These are phyloP conservation scores for Collybiopsis luxurians DNA, from an alignment of 768 basidiomycete species.

Conservation along the genomic window DNA sequence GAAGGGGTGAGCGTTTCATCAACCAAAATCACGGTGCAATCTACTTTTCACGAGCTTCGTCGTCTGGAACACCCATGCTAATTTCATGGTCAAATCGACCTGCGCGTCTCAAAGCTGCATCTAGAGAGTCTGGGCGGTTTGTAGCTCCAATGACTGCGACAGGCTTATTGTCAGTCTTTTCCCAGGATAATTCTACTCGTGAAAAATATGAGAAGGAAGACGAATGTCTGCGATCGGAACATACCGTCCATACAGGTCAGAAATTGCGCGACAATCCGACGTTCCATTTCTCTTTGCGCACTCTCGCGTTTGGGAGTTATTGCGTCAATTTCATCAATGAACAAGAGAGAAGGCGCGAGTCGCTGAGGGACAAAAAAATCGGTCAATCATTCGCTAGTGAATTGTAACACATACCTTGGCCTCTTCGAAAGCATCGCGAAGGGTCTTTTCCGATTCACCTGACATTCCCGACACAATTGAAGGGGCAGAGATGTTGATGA, in stretches of 20 bases:
- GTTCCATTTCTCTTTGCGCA: conserved; percentile 97
- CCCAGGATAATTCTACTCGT: conserved; percentile 84
- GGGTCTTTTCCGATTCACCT: conserved; percentile 95
- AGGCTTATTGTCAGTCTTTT: conserved; percentile 88
- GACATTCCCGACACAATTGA: conserved; percentile 98
- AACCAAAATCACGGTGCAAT: conserved; percentile 21
- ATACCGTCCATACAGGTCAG: conserved; percentile 98
- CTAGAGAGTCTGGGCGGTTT: conserved; percentile 92
- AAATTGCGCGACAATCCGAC: conserved; percentile 96
- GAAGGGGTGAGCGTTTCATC: neutral
- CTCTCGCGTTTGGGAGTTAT: conserved; percentile 98
- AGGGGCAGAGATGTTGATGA: conserved; percentile 93
- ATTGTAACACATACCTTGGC: conserved; percentile 64
- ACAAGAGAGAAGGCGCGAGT: conserved; percentile 88
- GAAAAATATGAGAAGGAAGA: neutral
- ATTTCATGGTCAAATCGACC: conserved; percentile 98
- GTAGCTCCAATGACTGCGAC: conserved; percentile 96
- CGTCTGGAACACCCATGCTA: conserved; percentile 94
- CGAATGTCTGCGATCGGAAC: neutral
- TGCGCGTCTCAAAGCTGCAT: conserved; percentile 88
- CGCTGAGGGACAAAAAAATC: conserved; percentile 51
- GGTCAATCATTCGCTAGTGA: too few species aligned
- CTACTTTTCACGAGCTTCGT: conserved; percentile 85
- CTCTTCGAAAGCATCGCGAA: conserved; percentile 96
- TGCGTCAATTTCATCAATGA: conserved; percentile 98